phyloP scores from a whole-genome alignment of 768 basidiomycete genomes.

The Boletus subparvulus region DNA sequence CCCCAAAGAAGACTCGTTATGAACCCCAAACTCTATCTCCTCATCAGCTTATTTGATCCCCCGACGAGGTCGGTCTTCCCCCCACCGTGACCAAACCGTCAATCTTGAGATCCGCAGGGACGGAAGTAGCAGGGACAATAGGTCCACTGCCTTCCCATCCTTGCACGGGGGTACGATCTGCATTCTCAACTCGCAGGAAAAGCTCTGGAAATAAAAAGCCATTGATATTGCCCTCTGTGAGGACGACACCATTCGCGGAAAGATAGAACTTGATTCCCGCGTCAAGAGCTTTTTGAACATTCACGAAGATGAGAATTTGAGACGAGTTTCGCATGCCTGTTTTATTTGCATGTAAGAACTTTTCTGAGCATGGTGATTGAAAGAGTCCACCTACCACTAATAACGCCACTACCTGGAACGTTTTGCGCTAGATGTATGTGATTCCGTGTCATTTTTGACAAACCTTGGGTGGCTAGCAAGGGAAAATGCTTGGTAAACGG shows the following conservation, averaged over 20 bases:
- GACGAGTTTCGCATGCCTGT: conserved; percentile 81
- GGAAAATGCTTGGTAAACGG: neutral
- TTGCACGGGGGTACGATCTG: conserved; percentile 16
- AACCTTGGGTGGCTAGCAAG: conserved; percentile 57
- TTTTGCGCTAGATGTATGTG: conserved; percentile 93
- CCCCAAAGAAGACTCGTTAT: neutral
- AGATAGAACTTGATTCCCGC: conserved; percentile 73
- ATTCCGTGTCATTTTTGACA: conserved; percentile 85
- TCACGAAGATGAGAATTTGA: conserved; percentile 78
- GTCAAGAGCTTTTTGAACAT: conserved; percentile 67
- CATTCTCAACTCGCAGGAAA: conserved; percentile 68
- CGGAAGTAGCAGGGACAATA: neutral
- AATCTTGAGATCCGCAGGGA: neutral
- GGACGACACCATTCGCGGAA: conserved; percentile 85
- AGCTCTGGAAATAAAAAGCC: conserved; percentile 63
- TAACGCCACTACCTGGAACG: conserved; percentile 59
- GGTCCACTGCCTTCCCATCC: conserved; percentile 23
- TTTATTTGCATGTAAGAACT: neutral
- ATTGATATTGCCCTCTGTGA: conserved; percentile 71
- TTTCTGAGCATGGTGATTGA: neutral
- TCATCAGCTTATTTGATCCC: neutral
- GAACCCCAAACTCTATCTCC: neutral
- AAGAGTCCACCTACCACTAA: conserved; percentile 62
- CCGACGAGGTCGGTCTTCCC: neutral
- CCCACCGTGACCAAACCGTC: neutral